Evolutionary conservation across 2,329 filamentous ascomycete genomes (phyloP).

Genomic region (Plectosphaerella sp.): DNA sequence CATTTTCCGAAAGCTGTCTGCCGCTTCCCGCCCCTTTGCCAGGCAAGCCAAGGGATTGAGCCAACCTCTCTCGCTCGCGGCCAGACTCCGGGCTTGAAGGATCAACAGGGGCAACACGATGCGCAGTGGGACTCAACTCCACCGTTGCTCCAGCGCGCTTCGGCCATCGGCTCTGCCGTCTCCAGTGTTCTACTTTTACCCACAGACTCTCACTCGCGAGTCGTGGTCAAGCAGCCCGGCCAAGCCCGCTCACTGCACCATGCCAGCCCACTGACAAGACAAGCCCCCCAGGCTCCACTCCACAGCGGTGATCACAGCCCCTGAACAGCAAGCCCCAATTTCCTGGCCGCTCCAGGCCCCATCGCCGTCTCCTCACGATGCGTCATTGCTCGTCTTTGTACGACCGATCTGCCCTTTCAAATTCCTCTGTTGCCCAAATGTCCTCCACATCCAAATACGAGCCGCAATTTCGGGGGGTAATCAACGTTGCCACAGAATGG

Average conservation of each 20-base stretch:
- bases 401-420: neutral
- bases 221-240: too few relatives aligned
- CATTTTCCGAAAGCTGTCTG: neutral
- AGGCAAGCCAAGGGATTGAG: neutral
- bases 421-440: neutral
- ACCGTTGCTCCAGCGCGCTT: too few relatives aligned
- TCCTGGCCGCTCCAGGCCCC: neutral
- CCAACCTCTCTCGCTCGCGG: neutral
- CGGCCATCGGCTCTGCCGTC: too few relatives aligned
- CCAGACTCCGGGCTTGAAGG: neutral
- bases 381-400: neutral
- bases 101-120: neutral
- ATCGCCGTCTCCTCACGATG: neutral
- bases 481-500: neutral
- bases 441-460: neutral
- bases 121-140: too few relatives aligned
- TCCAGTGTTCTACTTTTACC: too few relatives aligned
- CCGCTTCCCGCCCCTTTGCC: too few relatives aligned
- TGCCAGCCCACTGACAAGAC: too few relatives aligned
- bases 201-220: too few relatives aligned
- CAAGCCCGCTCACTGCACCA: too few relatives aligned
- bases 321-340: neutral
- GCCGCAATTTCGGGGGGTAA: neutral
- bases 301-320: neutral
- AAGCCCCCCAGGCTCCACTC: neutral